phyloP scores from a whole-genome alignment of 352 stramenopile species.

The Globisporangium okanoganense region DNA sequence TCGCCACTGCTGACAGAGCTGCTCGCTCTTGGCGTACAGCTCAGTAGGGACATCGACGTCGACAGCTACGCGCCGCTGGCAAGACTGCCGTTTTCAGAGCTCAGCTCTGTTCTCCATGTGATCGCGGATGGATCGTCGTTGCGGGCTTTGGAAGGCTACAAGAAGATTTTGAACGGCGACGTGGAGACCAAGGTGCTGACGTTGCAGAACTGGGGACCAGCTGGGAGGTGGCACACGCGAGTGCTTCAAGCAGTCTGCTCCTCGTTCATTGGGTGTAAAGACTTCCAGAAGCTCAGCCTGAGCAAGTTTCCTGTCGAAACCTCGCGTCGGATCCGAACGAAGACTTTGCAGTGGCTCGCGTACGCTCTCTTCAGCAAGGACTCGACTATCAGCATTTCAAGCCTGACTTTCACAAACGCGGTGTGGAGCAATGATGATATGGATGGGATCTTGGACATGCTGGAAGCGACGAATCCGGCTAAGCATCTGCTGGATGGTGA shows the following conservation, averaged over 20 bases:
- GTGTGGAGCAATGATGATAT: conserved; percentile 12
- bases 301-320: background rate
- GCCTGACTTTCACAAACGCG: background rate
- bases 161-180: background rate
- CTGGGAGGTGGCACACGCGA: background rate
- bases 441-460: conserved; percentile 17
- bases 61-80: background rate
- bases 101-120: background rate
- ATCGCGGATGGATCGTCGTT: background rate
- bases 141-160: background rate
- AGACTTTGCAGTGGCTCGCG: conserved; percentile 7
- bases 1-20: background rate
- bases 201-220: background rate
- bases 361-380: conserved; percentile 14
- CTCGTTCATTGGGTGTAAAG: background rate
- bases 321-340: background rate
- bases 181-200: background rate
- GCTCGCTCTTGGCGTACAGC: background rate
- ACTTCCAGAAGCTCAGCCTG: background rate
- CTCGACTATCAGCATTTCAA: background rate
- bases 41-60: background rate
- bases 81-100: background rate
- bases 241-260: background rate
- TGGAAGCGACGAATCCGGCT: conserved; percentile 18
- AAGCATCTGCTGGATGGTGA: conserved; percentile 22